Conservation (phyloP, 1,284 basidiomycete genomes). For the Cerioporus squamosus region DNA sequence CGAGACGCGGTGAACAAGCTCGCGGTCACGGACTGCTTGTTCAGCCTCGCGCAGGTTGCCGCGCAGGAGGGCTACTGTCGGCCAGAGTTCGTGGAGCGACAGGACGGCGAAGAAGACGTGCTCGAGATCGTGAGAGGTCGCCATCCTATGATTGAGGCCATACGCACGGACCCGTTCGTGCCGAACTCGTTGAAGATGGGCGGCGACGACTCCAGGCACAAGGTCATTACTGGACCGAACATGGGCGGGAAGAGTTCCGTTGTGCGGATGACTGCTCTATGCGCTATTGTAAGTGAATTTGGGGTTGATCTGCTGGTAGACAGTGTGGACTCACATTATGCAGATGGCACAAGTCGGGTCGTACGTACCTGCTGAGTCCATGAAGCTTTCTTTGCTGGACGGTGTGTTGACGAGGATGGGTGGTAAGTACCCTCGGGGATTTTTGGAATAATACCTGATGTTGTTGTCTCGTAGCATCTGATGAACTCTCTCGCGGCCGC, state of each 20-base stretch:
- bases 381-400: conserved; percentile 80
- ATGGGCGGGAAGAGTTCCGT: conserved; percentile 85
- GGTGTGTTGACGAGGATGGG: conserved; percentile 89
- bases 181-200: conserved; percentile 72
- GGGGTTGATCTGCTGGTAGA: background rate
- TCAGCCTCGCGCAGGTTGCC: conserved; percentile 72
- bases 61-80: conserved; percentile 77
- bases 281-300: conserved; percentile 57
- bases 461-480: conserved; percentile 78
- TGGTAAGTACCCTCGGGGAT: conserved; percentile 49
- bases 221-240: conserved; percentile 84
- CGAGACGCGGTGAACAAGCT: conserved; percentile 79
- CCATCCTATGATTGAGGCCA: conserved; percentile 83
- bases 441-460: too few species aligned
- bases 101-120: conserved; percentile 41
- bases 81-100: conserved; percentile 58
- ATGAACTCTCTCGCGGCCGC: conserved; percentile 83
- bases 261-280: conserved; percentile 76
- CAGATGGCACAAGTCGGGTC: conserved; percentile 60
- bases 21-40: conserved; percentile 80
- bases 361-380: conserved; percentile 77
- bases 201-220: conserved; percentile 54
- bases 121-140: conserved; percentile 75
- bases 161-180: conserved; percentile 80
- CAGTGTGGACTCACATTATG: background rate